Percentiles rank a stretch among this genome's conserved stretches.
These are phyloP conservation scores for Telfairia occidentalis DNA, from an alignment of 331 rosid species.

Conservation along the genomic window DNA sequence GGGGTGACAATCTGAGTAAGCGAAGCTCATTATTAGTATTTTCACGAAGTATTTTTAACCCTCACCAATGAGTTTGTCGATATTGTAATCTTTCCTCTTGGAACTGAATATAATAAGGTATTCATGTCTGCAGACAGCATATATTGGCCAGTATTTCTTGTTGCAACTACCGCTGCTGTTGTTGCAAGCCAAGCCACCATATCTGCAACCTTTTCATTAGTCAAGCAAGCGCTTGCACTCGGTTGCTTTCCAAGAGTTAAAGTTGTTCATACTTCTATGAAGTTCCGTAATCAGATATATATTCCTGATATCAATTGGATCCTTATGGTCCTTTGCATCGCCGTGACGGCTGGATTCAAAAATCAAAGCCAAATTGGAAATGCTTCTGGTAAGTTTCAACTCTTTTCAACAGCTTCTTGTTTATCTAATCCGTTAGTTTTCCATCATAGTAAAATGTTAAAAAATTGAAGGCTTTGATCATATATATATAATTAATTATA, in stretches of 20 bases:
- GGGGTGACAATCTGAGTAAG: neutral
- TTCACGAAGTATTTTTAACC: slow-evolving; percentile 5
- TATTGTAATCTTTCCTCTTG: neutral
- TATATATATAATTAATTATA: neutral
- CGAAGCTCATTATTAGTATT: neutral
- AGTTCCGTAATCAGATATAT: slow-evolving; percentile 68
- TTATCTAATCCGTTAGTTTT: neutral
- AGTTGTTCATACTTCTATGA: slow-evolving; percentile 67
- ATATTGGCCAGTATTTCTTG: slow-evolving; percentile 69
- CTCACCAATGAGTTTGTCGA: slow-evolving; percentile 4
- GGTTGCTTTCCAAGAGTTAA: slow-evolving; percentile 90
- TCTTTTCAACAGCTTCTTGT: neutral
- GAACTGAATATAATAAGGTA: slow-evolving; percentile 10
- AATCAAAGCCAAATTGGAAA: slow-evolving; percentile 43
- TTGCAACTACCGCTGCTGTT: slow-evolving; percentile 57
- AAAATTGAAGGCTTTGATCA: neutral
- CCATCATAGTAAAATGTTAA: neutral
- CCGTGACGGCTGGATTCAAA: slow-evolving; percentile 50
- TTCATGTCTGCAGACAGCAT: slow-evolving; percentile 54
- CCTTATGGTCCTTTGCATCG: slow-evolving; percentile 70
- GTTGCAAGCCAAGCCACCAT: slow-evolving; percentile 81
- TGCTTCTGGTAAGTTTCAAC: slow-evolving; percentile 54
- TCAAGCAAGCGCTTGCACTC: slow-evolving; percentile 77
- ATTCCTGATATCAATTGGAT: slow-evolving; percentile 93
- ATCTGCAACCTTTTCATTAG: slow-evolving; percentile 55